Evolutionary conservation across 805 yeast species (phyloP), one percentile per base, ranked within the genome.

Genomic region (Hanseniaspora nectarophila): DNA sequence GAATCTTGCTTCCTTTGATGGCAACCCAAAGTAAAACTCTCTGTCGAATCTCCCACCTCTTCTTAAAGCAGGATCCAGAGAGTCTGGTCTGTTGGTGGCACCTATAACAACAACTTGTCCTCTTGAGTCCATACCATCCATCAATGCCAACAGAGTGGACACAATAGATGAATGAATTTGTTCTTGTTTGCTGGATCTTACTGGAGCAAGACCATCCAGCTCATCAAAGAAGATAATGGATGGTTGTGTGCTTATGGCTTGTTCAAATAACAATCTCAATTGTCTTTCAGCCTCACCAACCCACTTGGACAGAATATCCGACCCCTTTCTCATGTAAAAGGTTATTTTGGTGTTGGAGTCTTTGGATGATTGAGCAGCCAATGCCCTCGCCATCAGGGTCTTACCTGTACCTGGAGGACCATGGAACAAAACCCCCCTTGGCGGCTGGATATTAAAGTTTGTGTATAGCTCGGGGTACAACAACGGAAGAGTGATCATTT

Each of bases 401-500:
- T 92, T 92, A 74, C 98, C 98, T 0, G 98, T 92, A 57, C 98
- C 98, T 2, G 98, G 98, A 4, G 98, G 98, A 44, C 98, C 98
- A 67, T 92, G 98, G 68, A 92, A 92, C 52, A 92, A 67, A 1
- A 92, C 98, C 56, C 98, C 98, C 57, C 98, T 73, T 18, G 98
- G 98, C 1, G 98, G 97, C 0, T 96, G 86, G 33, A 90, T 87
- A 54, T 80, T 81, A 61, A 92, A 92, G 63, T 81, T 80, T 57
- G 87, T 84, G 62, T 90, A 92, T 9, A 92, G 75, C 63, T 92
- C 98, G 1, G 98, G 98, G 59, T 92, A 92, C 51, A 89, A 68
- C 57, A 92, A 70, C 0, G 98, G 98, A 53, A 92, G 69, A 1
- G 95, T 86, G 5, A 92, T 94, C 98, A 92, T 92, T 67, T 92